Conservation (phyloP, 306 rosid species). For the Cicer judaicum region DNA sequence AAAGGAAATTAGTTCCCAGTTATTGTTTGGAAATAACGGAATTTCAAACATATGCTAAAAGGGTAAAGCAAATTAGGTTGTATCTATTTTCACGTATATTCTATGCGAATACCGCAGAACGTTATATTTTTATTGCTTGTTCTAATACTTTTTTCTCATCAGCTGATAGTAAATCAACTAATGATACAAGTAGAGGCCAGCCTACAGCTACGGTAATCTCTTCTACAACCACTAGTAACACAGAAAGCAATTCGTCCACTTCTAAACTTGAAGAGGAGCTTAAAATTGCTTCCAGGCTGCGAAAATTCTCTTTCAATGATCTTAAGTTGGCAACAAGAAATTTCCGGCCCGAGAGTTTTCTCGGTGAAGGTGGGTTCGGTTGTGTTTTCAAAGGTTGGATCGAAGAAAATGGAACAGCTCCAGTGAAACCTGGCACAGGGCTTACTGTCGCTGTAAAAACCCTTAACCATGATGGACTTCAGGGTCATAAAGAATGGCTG, state of each 20-base stretch:
- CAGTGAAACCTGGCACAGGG: conserved; percentile 98
- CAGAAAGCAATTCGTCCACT: conserved; percentile 90
- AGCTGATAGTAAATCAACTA: conserved; percentile 77
- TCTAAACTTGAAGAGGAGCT: conserved; percentile 93
- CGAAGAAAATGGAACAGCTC: conserved; percentile 98
- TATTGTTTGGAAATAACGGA: conserved; percentile 14
- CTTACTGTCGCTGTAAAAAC: conserved; percentile 98
- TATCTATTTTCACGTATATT: conserved; percentile 11
- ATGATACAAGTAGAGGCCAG: conserved; percentile 81
- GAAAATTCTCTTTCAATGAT: conserved; percentile 84
- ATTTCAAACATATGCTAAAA: conserved; percentile 22
- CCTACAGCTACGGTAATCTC: conserved; percentile 69
- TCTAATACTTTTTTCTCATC: background rate
- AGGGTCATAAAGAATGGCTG: conserved; percentile 99
- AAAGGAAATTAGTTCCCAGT: conserved; percentile 1
- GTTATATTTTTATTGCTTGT: conserved; percentile 15
- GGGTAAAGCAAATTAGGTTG: background rate
- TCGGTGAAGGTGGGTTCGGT: conserved; percentile 99
- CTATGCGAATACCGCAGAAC: background rate
- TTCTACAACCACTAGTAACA: conserved; percentile 82
- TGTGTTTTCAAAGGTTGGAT: conserved; percentile 99
- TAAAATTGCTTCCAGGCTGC: conserved; percentile 86
- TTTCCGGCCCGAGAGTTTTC: conserved; percentile 98
- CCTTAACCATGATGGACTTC: conserved; percentile 97
- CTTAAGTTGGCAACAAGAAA: conserved; percentile 95